Base-by-base conservation (phyloP, 768 basidiomycete genomes). In the Mycena belliarum region DNA sequence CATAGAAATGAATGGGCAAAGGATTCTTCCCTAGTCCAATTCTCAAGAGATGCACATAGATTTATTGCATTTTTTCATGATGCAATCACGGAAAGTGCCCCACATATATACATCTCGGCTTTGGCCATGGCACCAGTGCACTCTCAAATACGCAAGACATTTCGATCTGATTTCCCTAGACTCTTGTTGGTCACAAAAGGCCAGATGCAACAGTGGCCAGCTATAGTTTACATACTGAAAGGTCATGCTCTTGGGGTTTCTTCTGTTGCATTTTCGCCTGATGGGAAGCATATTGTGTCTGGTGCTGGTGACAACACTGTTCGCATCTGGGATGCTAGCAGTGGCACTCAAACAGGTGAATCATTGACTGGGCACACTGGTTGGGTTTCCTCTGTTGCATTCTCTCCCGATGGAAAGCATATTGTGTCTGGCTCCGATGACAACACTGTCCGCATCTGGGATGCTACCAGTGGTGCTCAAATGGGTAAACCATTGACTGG, bases 91-190 rank as follows among this genome's bases (percentile, higher is more conserved):
- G 6, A 32, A 6, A 32, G 29, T 32, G 29, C 29, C 12, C 29
- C 29, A 32, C 43, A 53, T 21, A 53, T 52, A n/a, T 52, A 52
- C 44, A 23, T 52, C 11, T 52, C 51, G 10, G 41, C 51, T 12
- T 43, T 52, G 16, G n/a, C 41, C 8, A 12, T 52, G 25, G 51
- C 51, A 21, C 51, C 51, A 16, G 20, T 8, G 23, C 15, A 43
- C n/a, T 52, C 51, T 4, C 15, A 11, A 15, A n/a, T 52, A 8
- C 21, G 51, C 3, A 25, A 24, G 3, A 15, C 20, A 23, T 43
- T 43, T 42, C n/a, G 28, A 5, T n/a, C 23, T 8, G 28, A 32
- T n/a, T 51, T 51, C 37, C 40, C 50, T 23, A 16, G 33, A 16
- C 15, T 52, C 10, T n/a, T 52, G n/a, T 43, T 21, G 14, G 25